These are phyloP conservation scores for Sphagnum contortum DNA, from an alignment of 225 moss, liverwort and hornwort genomes.

Conservation along the genomic window DNA sequence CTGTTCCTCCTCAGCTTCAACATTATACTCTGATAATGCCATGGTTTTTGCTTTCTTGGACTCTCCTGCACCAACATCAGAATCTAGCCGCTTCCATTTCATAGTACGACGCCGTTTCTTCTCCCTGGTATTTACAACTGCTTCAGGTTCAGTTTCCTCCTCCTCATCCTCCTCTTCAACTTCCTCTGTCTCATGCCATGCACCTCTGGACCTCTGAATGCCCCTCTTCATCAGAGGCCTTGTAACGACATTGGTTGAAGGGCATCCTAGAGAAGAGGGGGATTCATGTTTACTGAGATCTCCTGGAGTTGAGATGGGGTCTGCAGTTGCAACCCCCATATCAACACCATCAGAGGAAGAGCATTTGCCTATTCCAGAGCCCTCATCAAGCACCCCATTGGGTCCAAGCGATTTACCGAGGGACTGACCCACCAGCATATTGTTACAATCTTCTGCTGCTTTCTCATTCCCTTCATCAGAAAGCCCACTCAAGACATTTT, in stretches of 20 bases:
- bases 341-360: constrained; percentile 84
- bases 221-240: constrained; percentile 35
- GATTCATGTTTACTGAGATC: constrained; percentile 49
- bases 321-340: constrained; percentile 47
- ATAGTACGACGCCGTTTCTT: constrained; percentile 53
- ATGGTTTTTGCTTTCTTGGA: constrained; percentile 33
- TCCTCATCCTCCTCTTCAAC: constrained; percentile 16
- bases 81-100: constrained; percentile 71
- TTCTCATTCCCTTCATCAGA: constrained; percentile 45
- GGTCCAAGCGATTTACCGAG: constrained; percentile 25
- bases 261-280: constrained; percentile 55
- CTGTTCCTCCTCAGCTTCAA: constrained; percentile 21
- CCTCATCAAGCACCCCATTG: constrained; percentile 66
- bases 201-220: constrained; percentile 29
- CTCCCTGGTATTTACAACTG: constrained; percentile 31
- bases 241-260: constrained; percentile 42
- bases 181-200: constrained; percentile 7
- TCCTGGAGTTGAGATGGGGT: constrained; percentile 30
- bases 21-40: constrained; percentile 21
- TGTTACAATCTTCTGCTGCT: constrained; percentile 26
- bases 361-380: constrained; percentile 81
- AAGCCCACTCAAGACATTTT: constrained; percentile 60
- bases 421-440: constrained; percentile 30
- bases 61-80: constrained; percentile 36
- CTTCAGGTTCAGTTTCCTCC: constrained; percentile 24